These are phyloP conservation scores for Aphanomyces stellatus DNA, from an alignment of 352 stramenopile species.

Conservation along the genomic window DNA sequence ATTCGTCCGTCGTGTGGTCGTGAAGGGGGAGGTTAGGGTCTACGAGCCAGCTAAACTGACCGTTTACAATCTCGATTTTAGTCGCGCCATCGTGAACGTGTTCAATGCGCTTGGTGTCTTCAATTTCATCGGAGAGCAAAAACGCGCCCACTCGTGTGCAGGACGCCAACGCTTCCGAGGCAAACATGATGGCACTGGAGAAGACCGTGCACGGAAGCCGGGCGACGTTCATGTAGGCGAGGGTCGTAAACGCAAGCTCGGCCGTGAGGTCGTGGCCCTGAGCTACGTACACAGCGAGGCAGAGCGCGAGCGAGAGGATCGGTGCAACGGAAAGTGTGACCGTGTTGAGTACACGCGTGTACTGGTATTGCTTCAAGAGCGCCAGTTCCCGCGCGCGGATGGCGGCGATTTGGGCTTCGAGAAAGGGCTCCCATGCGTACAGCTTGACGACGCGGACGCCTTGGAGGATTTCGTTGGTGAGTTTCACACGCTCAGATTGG, in stretches of 20 bases:
- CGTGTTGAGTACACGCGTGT: conserved; percentile 52
- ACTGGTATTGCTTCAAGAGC: conserved; percentile 47
- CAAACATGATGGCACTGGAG: conserved; percentile 38
- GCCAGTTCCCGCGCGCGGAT: conserved; percentile 42
- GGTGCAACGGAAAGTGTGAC: conserved; percentile 43
- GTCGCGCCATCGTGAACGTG: neutral
- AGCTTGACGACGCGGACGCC: conserved; percentile 81
- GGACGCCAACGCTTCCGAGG: conserved; percentile 39
- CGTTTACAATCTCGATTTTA: conserved; percentile 25
- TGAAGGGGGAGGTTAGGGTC: neutral
- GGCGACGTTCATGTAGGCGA: conserved; percentile 47
- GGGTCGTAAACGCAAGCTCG: conserved; percentile 39
- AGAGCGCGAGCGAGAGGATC: conserved; percentile 35
- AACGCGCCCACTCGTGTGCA: conserved; percentile 25
- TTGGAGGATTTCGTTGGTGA: conserved; percentile 89
- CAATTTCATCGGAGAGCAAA: conserved; percentile 33
- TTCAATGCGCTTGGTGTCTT: neutral
- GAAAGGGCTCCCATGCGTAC: conserved; percentile 60
- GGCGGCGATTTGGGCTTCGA: conserved; percentile 38
- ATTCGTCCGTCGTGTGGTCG: neutral
- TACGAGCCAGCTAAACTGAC: conserved; percentile 27
- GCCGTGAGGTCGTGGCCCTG: conserved; percentile 51
- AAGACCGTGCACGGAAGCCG: conserved; percentile 49
- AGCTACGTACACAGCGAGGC: conserved; percentile 42
- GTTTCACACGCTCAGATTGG: conserved; percentile 75